A percentile compares a stretch with the other conserved stretches of the same genome.
phyloP scores from a whole-genome alignment of 768 basidiomycete genomes.

The Russula compacta region DNA sequence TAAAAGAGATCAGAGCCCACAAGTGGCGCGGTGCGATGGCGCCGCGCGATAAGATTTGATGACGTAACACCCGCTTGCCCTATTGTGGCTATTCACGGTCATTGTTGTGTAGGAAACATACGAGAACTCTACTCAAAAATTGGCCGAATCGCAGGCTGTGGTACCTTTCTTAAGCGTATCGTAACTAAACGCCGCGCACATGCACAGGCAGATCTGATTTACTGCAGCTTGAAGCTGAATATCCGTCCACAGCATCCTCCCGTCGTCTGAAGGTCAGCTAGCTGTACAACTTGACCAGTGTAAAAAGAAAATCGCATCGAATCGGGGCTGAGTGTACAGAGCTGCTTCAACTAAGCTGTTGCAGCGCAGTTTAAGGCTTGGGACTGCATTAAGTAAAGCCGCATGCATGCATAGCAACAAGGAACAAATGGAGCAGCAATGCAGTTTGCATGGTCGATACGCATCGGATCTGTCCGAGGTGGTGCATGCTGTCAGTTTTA shows the following conservation, averaged over 20 bases:
- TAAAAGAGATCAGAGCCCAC: not conserved
- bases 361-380: no score
- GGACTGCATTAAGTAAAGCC: no score
- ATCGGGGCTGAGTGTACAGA: no score
- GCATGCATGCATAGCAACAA: not conserved
- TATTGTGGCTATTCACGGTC: no score
- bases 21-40: not conserved
- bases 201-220: not conserved
- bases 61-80: not conserved
- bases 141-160: not conserved
- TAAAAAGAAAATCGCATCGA: not conserved
- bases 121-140: no score
- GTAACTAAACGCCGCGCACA: not conserved
- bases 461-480: no score
- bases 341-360: no score
- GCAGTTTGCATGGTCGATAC: no score
- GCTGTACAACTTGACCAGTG: not conserved
- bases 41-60: not conserved
- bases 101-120: no score
- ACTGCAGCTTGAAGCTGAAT: not conserved
- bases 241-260: not conserved
- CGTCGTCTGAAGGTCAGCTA: not conserved
- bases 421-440: no score
- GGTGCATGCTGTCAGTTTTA: no score
- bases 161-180: not conserved